Percentiles rank a stretch among this genome's conserved stretches.
These are phyloP conservation scores for Peziza echinospora DNA, from an alignment of 495 filamentous ascomycete genomes.

Conservation along the genomic window DNA sequence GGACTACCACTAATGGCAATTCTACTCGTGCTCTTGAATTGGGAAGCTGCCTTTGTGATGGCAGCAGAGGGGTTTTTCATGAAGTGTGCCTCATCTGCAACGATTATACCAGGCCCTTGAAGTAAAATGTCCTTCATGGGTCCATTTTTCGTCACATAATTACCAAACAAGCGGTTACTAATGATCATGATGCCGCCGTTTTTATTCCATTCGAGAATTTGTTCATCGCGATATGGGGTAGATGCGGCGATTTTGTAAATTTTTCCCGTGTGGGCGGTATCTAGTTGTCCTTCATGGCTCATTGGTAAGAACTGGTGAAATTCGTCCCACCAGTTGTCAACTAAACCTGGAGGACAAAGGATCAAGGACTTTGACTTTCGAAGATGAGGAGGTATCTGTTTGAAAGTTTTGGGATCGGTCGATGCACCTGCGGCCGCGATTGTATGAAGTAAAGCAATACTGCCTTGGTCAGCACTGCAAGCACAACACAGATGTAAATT, in stretches of 20 bases:
- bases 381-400: constrained; percentile 45
- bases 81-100: constrained; percentile 71
- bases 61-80: constrained; percentile 40
- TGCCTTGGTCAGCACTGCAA: constrained; percentile 5
- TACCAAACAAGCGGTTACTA: constrained; percentile 31
- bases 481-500: neutral
- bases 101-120: constrained; percentile 45
- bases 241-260: constrained; percentile 14
- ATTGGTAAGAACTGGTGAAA: constrained; percentile 43
- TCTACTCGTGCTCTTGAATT: constrained; percentile 44
- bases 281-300: constrained; percentile 1
- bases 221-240: constrained; percentile 20
- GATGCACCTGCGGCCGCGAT: constrained; percentile 45
- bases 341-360: constrained; percentile 50
- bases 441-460: constrained; percentile 55
- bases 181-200: constrained; percentile 54
- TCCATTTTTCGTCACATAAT: constrained; percentile 19
- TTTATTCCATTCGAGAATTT: constrained; percentile 35
- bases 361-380: constrained; percentile 43
- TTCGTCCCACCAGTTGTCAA: constrained; percentile 72
- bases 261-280: constrained; percentile 11
- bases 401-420: constrained; percentile 28
- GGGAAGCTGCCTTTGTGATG: constrained; percentile 30
- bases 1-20: constrained; percentile 82
- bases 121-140: constrained; percentile 29